phyloP scores from a whole-genome alignment of 2,329 filamentous ascomycete species.

The Septoria linicola region DNA sequence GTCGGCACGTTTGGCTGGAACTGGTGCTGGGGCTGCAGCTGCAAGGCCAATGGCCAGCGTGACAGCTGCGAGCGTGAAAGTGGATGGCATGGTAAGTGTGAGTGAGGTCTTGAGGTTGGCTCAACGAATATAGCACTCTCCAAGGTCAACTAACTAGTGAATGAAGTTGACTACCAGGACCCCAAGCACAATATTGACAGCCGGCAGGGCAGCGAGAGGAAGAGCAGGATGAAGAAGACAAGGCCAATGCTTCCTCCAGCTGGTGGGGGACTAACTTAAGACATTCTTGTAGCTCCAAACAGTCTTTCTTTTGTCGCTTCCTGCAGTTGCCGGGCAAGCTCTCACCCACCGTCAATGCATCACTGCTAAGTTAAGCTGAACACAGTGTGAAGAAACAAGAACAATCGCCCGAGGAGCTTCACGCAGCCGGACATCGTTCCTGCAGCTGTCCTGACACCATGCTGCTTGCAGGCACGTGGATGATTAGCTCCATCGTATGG shows the following conservation, averaged over 20 bases:
- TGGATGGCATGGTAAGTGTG: conserved; percentile 4
- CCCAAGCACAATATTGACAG: neutral
- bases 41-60: conserved; percentile 10
- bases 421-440: neutral
- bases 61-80: conserved; percentile 7
- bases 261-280: no score
- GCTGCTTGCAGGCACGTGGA: conserved; percentile 1
- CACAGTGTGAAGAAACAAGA: no score
- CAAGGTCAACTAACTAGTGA: neutral
- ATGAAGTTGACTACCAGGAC: neutral
- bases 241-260: neutral
- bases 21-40: conserved; percentile 12
- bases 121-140: neutral
- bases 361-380: no score
- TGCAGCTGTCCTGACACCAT: neutral
- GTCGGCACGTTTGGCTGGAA: conserved; percentile 7
- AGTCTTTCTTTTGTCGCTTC: neutral
- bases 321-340: neutral
- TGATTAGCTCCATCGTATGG: neutral
- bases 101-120: neutral
- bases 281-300: neutral
- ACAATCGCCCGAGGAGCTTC: no score
- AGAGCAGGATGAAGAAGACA: neutral
- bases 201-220: neutral
- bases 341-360: neutral